phyloP scores from a whole-genome alignment of 805 yeast species.

The Suhomyces kilbournensis region DNA sequence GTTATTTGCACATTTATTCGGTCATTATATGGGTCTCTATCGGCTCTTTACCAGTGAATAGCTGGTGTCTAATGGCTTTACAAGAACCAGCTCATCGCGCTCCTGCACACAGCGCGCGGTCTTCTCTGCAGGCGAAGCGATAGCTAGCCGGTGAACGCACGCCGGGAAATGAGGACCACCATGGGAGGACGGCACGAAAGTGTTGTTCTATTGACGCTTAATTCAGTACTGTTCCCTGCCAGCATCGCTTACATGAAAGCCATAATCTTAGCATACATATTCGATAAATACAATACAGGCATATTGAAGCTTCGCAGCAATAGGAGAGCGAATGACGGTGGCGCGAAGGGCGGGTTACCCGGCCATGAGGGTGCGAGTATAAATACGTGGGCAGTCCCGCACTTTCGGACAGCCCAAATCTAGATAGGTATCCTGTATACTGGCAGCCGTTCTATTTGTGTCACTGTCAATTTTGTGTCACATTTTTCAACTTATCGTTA shows the following conservation, averaged over 20 bases:
- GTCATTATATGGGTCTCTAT: not conserved
- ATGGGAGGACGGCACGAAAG: not conserved
- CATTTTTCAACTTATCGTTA: not conserved
- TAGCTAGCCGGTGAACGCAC: not conserved
- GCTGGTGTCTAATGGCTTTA: not conserved
- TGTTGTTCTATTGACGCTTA: not conserved
- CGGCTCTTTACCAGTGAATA: not conserved
- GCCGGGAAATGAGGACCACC: not conserved
- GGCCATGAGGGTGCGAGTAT: conserved; percentile 19
- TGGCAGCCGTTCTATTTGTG: conserved; percentile 2
- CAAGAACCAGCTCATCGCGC: not conserved
- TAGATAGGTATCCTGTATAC: conserved; percentile 4
- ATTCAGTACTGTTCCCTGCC: not conserved
- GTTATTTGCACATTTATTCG: not conserved
- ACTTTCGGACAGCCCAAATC: not conserved
- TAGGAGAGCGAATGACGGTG: conserved; percentile 5
- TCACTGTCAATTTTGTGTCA: not conserved
- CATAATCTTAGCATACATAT: conserved; percentile 2
- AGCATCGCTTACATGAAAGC: not conserved
- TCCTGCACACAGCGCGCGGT: not conserved
- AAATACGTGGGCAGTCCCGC: conserved; percentile 20
- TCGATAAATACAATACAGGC: not conserved
- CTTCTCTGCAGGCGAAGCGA: not conserved
- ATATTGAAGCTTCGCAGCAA: not conserved
- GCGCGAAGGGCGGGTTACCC: conserved; percentile 16